Evolutionary conservation across 1,284 basidiomycete genomes (phyloP), one percentile per base, ranked within the genome.

Genomic region (Cystobasidium pallidum): DNA sequence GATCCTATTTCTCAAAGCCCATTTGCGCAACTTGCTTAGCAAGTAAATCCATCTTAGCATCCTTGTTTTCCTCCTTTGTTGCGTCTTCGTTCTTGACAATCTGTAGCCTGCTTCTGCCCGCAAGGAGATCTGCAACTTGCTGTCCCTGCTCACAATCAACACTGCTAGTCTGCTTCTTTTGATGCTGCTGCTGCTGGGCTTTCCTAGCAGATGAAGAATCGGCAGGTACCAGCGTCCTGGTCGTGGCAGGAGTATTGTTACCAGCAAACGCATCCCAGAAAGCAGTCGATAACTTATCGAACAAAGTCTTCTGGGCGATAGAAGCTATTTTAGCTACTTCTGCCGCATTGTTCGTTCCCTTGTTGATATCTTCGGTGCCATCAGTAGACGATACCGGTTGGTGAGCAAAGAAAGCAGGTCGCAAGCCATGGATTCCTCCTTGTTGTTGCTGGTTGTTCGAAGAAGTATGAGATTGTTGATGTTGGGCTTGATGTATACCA

Each of bases 211-310:
- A 6, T 45, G 43, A 45, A 28, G 57, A 19, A n/a, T 45, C n/a
- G 13, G 64, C 11, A 10, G 43, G 64, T 2, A 66, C 43, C 51
- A 64, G 65, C 8, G 34, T 32, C 32, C 52, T 65, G 10, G 41
- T 19, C n/a, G 21, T 30, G 15, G 19, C 28, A 7, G 43, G 43
- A 15, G 55, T 47, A 28, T 58, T 63, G 17, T 57, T 39, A 41
- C 70, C 77, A 1, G 80, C 72, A 73, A 84, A 83, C 3, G 83
- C 83, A 10, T 80, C 80, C 76, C 81, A 78, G 80, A 84, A 83
- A 1, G 82, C 81, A 3, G 77, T 76, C 1, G 81, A 77, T 58
- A 84, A 77, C 52, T 80, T 79, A 17, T 77, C 75, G 8, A 82
- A 78, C 65, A 84, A 81, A 64, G 82, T 81, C 65, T 78, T 77